Percentiles rank a stretch among this genome's conserved stretches.
These are phyloP conservation scores for Populus hybrid DNA, from an alignment of 441 rosid genomes.

Conservation along the genomic window DNA sequence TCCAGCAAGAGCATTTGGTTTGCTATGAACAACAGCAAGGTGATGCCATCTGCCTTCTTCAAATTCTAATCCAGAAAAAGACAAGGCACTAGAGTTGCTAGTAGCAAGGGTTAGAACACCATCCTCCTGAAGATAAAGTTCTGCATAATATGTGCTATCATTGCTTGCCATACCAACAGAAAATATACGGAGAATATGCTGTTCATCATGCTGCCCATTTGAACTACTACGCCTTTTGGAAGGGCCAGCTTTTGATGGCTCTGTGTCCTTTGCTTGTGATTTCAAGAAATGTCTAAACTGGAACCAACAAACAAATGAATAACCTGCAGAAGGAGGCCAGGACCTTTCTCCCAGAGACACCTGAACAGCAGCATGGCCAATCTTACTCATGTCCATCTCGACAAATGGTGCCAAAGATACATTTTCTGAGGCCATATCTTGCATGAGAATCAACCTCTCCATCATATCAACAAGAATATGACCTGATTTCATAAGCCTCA, in stretches of 20 bases:
- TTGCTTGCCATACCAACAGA: conserved; percentile 89
- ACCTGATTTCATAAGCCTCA: conserved; percentile 77
- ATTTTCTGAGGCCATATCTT: conserved; percentile 74
- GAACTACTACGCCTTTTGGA: conserved; percentile 46
- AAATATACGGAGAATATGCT: conserved; percentile 75
- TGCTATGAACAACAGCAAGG: conserved; percentile 99
- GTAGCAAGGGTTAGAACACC: conserved; percentile 96
- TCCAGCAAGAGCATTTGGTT: conserved; percentile 99
- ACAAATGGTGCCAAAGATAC: conserved; percentile 84
- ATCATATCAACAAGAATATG: conserved; percentile 82
- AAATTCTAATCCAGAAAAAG: conserved; percentile 94
- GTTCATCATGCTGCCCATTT: conserved; percentile 48
- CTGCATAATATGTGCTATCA: conserved; percentile 80
- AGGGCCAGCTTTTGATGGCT: conserved; percentile 50
- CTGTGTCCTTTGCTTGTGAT: conserved; percentile 58
- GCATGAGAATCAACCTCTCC: conserved; percentile 83
- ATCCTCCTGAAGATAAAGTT: conserved; percentile 94
- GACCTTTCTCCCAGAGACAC: conserved; percentile 96
- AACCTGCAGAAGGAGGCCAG: conserved; percentile 99
- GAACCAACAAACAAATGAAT: conserved; percentile 97
- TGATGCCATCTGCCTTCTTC: conserved; percentile 99
- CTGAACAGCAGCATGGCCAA: conserved; percentile 94
- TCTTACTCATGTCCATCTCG: conserved; percentile 91
- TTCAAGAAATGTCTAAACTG: conserved; percentile 74
- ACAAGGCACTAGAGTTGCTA: conserved; percentile 82